Conservation (phyloP, 140 eudicot genomes). For the Anethum foeniculum region DNA sequence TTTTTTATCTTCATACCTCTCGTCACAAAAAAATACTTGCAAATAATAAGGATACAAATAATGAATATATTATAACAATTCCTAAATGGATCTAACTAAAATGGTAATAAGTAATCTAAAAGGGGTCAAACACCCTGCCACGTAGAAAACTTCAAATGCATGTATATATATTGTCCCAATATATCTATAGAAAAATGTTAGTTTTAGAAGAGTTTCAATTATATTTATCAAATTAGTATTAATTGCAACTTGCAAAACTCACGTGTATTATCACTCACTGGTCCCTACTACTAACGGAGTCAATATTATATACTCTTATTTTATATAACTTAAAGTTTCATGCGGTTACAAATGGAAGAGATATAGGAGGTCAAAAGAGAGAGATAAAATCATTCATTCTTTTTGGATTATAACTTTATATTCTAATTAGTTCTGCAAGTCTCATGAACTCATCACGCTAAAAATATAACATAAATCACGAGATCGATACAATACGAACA, state of each 20-base stretch:
- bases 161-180: neutral
- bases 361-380: neutral
- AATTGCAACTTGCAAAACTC: too few relatives aligned
- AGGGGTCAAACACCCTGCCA: neutral
- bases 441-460: neutral
- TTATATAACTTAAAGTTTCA: too few relatives aligned
- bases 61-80: neutral
- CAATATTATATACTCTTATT: too few relatives aligned
- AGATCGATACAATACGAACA: neutral
- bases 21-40: slow-evolving; percentile 42
- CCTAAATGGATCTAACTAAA: neutral
- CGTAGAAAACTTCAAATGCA: neutral
- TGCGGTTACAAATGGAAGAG: neutral
- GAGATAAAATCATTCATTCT: too few relatives aligned
- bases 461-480: neutral
- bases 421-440: neutral
- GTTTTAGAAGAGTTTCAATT: too few relatives aligned
- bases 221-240: too few relatives aligned
- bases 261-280: too few relatives aligned
- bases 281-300: too few relatives aligned
- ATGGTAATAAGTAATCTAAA: neutral
- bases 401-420: neutral
- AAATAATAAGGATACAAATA: slow-evolving; percentile 37
- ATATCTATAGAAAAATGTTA: neutral
- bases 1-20: slow-evolving; percentile 81